Evolutionary conservation across 108 stramenopile species (phyloP), one percentile per base, ranked within the genome.

Genomic region (Pseudonitzschia delicatissima): DNA sequence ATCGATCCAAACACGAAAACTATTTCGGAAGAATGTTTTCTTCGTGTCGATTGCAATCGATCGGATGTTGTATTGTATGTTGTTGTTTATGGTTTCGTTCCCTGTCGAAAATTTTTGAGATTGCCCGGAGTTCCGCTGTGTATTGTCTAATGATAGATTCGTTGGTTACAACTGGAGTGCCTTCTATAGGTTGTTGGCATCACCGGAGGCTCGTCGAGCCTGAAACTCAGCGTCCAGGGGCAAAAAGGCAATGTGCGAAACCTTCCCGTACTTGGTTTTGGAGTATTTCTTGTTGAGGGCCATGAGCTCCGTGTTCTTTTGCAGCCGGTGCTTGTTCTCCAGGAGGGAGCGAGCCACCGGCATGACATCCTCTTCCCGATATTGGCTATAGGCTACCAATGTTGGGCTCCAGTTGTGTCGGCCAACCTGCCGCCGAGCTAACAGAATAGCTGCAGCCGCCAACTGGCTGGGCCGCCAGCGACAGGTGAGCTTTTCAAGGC

Each of bases 331-430:
- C 32, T 61, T 61, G 20, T 29, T 33, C 20, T 42, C 52, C 71
- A 87, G 62, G 39, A 94, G 69, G 25, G 80, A 87, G 35, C 72
- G 47, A 15, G 92, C 83, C 50, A 94, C 92, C 21, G 85, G 77
- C 45, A 52, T 60, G 31, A 97, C 81, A 7, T 92, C 90, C 49
- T 80, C 87, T 57, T 94, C 92, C 23, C 53, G 45, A 79, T 92
- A 96, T 29, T 78, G 64, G 1, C 95, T 79, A 70, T 96, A 96
- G 50, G 82, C 75, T 23, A 79, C 71, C 29, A 97, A 84, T 13
- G 93, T 96, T 12, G 92, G 91, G 36, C 80, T 87, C 97, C 97
- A 97, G 27, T 89, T 60, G 58, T 87, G 75, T 32, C 88, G 60
- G 51, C 85, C 83, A 11, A 90, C 70, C 45, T 87, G 79, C 57